Evolutionary conservation across 805 yeast genomes (phyloP), one percentile per base, ranked within the genome.

Genomic region (Candida arabinofermentans): DNA sequence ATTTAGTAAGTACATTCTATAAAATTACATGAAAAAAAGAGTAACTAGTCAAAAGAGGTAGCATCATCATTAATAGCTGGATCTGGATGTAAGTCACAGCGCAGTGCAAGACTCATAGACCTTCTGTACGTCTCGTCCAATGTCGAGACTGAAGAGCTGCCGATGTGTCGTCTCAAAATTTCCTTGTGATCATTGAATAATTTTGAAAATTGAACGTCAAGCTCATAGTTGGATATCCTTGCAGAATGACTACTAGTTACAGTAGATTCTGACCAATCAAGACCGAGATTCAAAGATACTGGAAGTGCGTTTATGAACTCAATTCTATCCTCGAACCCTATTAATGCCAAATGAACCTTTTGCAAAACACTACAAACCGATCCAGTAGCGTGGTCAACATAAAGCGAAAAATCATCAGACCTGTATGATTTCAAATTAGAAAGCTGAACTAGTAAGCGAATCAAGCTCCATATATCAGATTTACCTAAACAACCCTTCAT

Each of bases 291-390:
- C 9, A 29, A 29, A 4, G 32, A 39, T 0, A 48, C 32, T 2
- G 51, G 43, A 30, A 51, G 24, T 4, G 40, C n/a, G 24, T 41
- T 27, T 18, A 50, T n/a, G 21, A 53, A 50, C 2, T 42, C 35
- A 3, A 9, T 8, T 13, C 43, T 32, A 31, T 58, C 62, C 10
- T 37, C 49, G 36, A 50, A 58, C 1, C 62, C 63, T 17, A 43
- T 18, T 8, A 59, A 44, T 8, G 45, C 36, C 9, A 34, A 19
- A 18, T 32, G 30, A 9, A 50, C 9, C 8, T 30, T n/a, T n/a
- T 23, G 27, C 13, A 48, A 14, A 2, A 48, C 10, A 6, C 39
- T 44, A 19, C 37, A 36, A n/a, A 37, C 36, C 6, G 32, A 7
- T 13, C 18, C 36, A 10, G 41, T 17, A 13, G 27, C 31, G n/a